phyloP scores from a whole-genome alignment of 768 basidiomycete species.

The Mycena pura region DNA sequence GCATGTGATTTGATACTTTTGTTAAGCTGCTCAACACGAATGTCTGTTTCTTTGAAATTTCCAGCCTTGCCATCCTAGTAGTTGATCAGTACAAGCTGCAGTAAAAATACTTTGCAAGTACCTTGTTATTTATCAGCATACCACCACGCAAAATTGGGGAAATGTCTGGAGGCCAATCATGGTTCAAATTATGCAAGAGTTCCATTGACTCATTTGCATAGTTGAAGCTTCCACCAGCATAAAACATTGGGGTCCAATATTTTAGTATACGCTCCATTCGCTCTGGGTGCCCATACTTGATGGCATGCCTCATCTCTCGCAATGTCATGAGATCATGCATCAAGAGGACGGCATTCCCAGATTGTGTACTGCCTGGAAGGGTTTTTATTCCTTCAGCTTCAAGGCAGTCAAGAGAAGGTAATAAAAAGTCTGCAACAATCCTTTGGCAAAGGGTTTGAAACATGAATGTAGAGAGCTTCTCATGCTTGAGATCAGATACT shows the following conservation, averaged over 20 bases:
- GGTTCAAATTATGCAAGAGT: constrained; percentile 28
- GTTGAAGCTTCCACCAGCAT: constrained; percentile 28
- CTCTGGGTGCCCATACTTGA: constrained; percentile 27
- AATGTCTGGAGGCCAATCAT: constrained; percentile 31
- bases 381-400: constrained; percentile 3
- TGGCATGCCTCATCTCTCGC: constrained; percentile 26
- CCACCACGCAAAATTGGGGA: constrained; percentile 15
- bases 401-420: constrained; percentile 6
- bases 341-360: constrained; percentile 6
- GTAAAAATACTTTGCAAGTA: too few relatives aligned
- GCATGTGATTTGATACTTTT: constrained; percentile 29
- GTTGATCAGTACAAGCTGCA: too few relatives aligned
- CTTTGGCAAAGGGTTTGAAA: neutral
- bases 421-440: neutral
- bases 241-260: constrained; percentile 28
- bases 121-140: constrained; percentile 25
- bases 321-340: constrained; percentile 25
- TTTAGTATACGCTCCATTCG: constrained; percentile 26
- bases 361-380: neutral
- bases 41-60: constrained; percentile 30
- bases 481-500: neutral
- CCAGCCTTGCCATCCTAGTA: constrained; percentile 24
- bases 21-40: constrained; percentile 33
- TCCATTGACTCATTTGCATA: constrained; percentile 35
- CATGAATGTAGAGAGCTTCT: too few relatives aligned